Percentiles rank a stretch among this genome's conserved stretches.
These are phyloP conservation scores for Alnus glutinosa DNA, from an alignment of 306 rosid species.

Conservation along the genomic window DNA sequence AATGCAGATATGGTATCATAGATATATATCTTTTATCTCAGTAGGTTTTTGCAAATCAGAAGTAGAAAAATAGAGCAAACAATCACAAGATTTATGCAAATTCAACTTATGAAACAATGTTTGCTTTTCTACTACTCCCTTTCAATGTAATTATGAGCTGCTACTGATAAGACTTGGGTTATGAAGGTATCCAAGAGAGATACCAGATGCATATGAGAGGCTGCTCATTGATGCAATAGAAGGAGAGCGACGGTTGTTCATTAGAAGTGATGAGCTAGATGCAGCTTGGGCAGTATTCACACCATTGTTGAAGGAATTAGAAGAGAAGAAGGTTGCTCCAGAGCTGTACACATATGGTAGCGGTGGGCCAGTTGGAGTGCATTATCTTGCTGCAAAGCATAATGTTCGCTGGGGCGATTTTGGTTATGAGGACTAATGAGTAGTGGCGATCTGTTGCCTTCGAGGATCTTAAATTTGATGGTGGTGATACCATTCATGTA, in stretches of 20 bases:
- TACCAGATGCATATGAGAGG: conserved; percentile 96
- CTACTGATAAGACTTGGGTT: conserved; percentile 12
- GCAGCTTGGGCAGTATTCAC: conserved; percentile 95
- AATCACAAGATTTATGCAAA: background rate
- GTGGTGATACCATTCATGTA: background rate
- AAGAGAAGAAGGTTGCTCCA: conserved; percentile 77
- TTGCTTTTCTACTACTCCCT: background rate
- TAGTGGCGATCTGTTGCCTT: conserved; percentile 7
- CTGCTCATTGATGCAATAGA: conserved; percentile 89
- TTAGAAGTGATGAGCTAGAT: conserved; percentile 95
- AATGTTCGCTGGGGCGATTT: conserved; percentile 93
- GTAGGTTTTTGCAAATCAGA: background rate
- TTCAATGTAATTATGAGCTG: background rate
- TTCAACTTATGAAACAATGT: background rate
- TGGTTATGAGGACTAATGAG: conserved; percentile 45
- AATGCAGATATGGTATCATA: background rate
- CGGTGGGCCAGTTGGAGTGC: conserved; percentile 93
- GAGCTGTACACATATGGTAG: conserved; percentile 96
- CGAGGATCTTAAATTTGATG: background rate
- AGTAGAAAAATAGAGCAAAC: background rate
- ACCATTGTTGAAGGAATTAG: conserved; percentile 85
- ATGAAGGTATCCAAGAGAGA: conserved; percentile 80
- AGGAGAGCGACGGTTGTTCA: conserved; percentile 89
- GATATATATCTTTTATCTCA: background rate
- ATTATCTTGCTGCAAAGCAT: conserved; percentile 90